Evolutionary conservation across 306 rosid genomes (phyloP).

Genomic region (Gleditsia sinensis): DNA sequence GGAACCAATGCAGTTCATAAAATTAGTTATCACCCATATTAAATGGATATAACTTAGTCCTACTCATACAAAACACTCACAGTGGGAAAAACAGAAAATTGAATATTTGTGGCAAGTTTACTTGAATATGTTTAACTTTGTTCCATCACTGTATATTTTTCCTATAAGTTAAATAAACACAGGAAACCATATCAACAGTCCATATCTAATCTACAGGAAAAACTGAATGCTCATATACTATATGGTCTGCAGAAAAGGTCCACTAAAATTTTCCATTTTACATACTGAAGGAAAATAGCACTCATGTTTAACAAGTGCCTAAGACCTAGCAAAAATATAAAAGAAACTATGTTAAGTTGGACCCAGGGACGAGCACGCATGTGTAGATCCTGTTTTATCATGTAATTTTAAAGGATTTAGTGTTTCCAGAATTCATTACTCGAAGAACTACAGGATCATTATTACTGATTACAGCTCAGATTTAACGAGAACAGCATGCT

Average conservation of each 20-base stretch:
- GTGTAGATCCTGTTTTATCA: not conserved
- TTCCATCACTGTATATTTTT: not conserved
- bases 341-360: not conserved
- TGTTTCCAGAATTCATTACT: conserved; percentile 3
- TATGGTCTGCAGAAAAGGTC: conserved; percentile 3
- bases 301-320: conserved; percentile 8
- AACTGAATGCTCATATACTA: not conserved
- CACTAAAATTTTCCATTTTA: conserved; percentile 1
- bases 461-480: not conserved
- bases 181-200: conserved; percentile 22
- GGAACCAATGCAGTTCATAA: conserved; percentile 13
- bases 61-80: not conserved
- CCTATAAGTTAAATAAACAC: not conserved
- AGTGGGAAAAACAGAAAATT: conserved; percentile 18
- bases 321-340: conserved; percentile 9
- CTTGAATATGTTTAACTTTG: conserved; percentile 6
- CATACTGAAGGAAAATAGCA: not conserved
- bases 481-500: conserved; percentile 5
- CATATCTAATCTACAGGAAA: not conserved
- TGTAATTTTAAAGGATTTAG: not conserved
- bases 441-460: not conserved
- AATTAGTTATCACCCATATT: conserved; percentile 4
- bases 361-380: not conserved
- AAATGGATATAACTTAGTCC: conserved; percentile 2
- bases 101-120: conserved; percentile 17